Conservation (phyloP, 2,329 filamentous ascomycete species). For the Alternaria postmessia region DNA sequence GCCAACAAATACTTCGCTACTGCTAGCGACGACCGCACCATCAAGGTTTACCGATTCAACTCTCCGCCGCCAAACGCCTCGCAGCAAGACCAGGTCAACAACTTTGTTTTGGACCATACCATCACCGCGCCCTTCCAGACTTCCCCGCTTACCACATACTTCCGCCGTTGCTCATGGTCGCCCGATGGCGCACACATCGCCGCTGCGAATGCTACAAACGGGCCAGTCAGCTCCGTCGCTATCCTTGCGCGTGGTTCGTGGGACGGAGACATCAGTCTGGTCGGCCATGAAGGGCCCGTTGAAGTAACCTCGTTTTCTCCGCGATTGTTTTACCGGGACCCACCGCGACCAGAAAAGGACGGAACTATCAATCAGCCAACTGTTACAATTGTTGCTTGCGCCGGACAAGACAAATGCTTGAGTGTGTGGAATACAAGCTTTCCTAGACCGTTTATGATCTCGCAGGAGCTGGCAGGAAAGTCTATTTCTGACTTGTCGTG, state of each 20-base stretch:
- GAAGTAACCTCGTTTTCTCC: constrained; percentile 98
- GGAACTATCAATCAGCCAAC: constrained; percentile 55
- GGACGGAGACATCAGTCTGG: constrained; percentile 97
- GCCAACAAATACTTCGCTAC: constrained; percentile 99
- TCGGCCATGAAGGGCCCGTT: constrained; percentile 94
- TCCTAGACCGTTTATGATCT: constrained; percentile 86
- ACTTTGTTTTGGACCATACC: constrained; percentile 93
- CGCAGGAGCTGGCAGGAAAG: constrained; percentile 88
- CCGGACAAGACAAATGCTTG: constrained; percentile 93
- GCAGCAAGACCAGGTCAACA: constrained; percentile 93
- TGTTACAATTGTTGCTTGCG: constrained; percentile 96
- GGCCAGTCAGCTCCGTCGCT: constrained; percentile 94
- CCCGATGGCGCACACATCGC: constrained; percentile 97
- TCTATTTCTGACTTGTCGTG: constrained; percentile 94
- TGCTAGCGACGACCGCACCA: constrained; percentile 93
- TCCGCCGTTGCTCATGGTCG: constrained; percentile 95
- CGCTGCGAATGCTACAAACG: constrained; percentile 95
- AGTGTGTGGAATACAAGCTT: constrained; percentile 99
- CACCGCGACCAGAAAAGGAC: constrained; percentile 61
- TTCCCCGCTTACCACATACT: constrained; percentile 95
- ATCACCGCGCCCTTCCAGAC: constrained; percentile 87
- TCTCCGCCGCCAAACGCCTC: constrained; percentile 87
- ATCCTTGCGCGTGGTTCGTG: constrained; percentile 92
- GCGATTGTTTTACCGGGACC: constrained; percentile 80
- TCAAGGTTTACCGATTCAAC: constrained; percentile 96